Evolutionary conservation across 257 asterid species (phyloP).

Genomic region (Solanum chaucha): DNA sequence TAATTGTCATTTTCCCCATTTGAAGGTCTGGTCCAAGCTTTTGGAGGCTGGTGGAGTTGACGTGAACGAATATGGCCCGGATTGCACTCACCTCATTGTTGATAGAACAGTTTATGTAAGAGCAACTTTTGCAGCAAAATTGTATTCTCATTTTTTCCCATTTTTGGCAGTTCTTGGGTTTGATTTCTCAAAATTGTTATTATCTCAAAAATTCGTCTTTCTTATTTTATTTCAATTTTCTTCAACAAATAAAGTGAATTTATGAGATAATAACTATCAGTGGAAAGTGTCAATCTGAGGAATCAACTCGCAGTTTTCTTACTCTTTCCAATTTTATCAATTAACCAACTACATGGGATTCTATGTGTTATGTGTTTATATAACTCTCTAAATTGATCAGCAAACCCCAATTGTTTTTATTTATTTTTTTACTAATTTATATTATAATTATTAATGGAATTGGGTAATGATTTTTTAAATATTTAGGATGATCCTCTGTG

Average conservation of each 20-base stretch:
- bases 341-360: not conserved
- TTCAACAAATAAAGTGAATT: not conserved
- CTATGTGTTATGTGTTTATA: not conserved
- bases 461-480: not conserved
- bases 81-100: conserved; percentile 70
- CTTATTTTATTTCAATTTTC: no score
- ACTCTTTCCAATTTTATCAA: not conserved
- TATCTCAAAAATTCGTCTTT: not conserved
- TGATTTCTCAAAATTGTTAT: not conserved
- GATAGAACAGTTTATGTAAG: conserved; percentile 62
- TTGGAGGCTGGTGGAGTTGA: conserved; percentile 68
- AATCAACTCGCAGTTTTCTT: not conserved
- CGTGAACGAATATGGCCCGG: conserved; percentile 46
- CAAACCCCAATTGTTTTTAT: not conserved
- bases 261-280: not conserved
- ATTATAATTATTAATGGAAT: no score
- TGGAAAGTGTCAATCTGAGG: not conserved
- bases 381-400: not conserved
- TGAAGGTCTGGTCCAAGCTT: conserved; percentile 53
- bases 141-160: not conserved
- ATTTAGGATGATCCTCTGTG: conserved; percentile 78
- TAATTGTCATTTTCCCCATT: not conserved
- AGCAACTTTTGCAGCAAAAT: not conserved
- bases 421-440: not conserved
- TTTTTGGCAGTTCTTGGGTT: not conserved